Evolutionary conservation across 306 rosid genomes (phyloP), one percentile per base, ranked within the genome.

Genomic region (Glycine latifolia): DNA sequence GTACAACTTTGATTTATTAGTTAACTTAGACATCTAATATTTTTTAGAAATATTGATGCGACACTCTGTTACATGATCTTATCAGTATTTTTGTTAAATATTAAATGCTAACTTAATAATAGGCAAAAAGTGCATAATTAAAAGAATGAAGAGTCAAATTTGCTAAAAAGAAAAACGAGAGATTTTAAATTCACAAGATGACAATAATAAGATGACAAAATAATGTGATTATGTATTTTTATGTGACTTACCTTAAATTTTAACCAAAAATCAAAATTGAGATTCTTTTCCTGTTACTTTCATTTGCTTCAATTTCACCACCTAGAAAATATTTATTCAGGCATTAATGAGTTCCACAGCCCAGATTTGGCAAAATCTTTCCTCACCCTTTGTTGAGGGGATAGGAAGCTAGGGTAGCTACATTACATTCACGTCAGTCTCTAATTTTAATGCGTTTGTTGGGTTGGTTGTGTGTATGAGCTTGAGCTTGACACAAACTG

Each of bases 401-500:
- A 50, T 47, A 46, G 52, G 69, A 50, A 61, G 44, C 60, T 71
- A 48, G 11, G 31, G 7, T 35, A 65, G 31, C 49, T 66, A 39
- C 49, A 39, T 13, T 68, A 55, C 58, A 43, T 44, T 68, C 62
- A 62, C 68, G 67, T 71, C 59, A 31, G 76, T 71, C 33, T 53
- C 49, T 8, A 53, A 14, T 67, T 54, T 79, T 70, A 59, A 80
- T 71, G 73, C 71, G 73, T 54, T 77, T 12, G 67, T 74, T 77
- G 74, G 79, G 68, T 63, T 81, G 49, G 74, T 81, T 62, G 84
- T 39, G 37, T 41, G 50, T 61, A 52, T 63, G 52, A 62, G 12
- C 73, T 63, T 63, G 69, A 31, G 37, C 67, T 79, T 58, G 61
- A 54, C 80, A 16, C 46, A 39, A 69, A 78, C 16, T 26, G 10